phyloP scores from a whole-genome alignment of 805 yeast genomes.

The Blastobotrys parvus region DNA sequence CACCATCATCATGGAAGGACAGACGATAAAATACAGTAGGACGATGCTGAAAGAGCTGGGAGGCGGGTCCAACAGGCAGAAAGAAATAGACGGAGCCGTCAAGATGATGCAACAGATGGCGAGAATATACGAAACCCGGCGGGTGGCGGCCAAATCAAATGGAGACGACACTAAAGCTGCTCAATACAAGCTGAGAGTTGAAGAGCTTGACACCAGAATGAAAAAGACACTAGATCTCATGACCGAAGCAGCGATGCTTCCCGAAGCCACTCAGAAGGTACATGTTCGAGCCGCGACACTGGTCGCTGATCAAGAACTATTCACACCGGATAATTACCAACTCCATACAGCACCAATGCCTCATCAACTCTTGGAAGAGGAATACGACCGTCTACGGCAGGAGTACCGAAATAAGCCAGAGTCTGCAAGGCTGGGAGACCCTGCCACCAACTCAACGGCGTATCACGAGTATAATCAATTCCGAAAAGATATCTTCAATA shows the following conservation, averaged over 20 bases:
- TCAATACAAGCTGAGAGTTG: neutral
- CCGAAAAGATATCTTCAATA: constrained; percentile 10
- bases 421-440: neutral
- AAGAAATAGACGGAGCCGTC: neutral
- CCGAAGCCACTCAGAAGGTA: no score
- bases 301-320: no score
- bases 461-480: constrained; percentile 6
- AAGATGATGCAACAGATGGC: neutral
- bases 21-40: neutral
- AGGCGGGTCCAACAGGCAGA: no score
- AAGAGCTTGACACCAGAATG: neutral
- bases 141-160: neutral
- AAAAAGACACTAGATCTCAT: neutral
- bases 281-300: no score
- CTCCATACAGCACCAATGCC: neutral
- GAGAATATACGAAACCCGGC: neutral
- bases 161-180: neutral
- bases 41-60: neutral
- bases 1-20: neutral
- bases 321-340: neutral
- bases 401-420: neutral
- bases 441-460: neutral
- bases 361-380: neutral
- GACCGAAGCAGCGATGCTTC: no score
- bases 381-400: neutral